Conservation (phyloP, 1,284 basidiomycete species). For the Cutaneotrichosporon cutaneum region DNA sequence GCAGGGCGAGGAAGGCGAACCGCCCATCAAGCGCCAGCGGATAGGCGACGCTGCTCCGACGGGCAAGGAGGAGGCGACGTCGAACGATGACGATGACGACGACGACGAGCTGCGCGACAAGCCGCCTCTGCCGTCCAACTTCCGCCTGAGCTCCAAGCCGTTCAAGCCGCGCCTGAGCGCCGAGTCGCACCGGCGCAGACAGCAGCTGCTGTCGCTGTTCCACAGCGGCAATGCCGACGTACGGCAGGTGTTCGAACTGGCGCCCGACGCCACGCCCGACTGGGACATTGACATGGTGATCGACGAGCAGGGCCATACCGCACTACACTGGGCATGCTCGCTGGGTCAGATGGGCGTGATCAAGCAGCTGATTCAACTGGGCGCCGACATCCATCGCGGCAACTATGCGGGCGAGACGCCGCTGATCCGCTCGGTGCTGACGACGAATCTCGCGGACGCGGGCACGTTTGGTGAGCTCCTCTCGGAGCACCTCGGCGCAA, state of each 20-base stretch:
- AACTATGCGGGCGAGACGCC: slow-evolving; percentile 95
- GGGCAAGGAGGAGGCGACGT: slow-evolving; percentile 8
- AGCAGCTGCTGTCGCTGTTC: slow-evolving; percentile 43
- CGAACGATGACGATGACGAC: slow-evolving; percentile 28
- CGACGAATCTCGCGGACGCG: slow-evolving; percentile 80
- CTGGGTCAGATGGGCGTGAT: slow-evolving; percentile 70
- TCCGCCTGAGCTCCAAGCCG: slow-evolving; percentile 69
- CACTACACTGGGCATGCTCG: slow-evolving; percentile 89
- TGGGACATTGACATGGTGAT: slow-evolving; percentile 76
- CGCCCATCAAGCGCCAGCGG: slow-evolving; percentile 32
- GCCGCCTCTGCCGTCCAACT: slow-evolving; percentile 49
- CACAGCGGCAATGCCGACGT: slow-evolving; percentile 33
- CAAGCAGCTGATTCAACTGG: slow-evolving; percentile 65
- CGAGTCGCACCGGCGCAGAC: slow-evolving; percentile 55
- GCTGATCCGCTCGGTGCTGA: slow-evolving; percentile 85
- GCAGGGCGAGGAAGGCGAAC: slow-evolving; percentile 8
- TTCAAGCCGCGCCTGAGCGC: slow-evolving; percentile 58
- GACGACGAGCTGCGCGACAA: slow-evolving; percentile 36
- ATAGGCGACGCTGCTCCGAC: slow-evolving; percentile 12
- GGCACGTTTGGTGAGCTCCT: slow-evolving; percentile 72
- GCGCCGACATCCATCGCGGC: slow-evolving; percentile 82
- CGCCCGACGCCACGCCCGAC: slow-evolving; percentile 24
- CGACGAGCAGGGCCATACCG: slow-evolving; percentile 92
- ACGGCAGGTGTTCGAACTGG: slow-evolving; percentile 31
- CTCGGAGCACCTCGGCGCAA: slow-evolving; percentile 55